Evolutionary conservation across 805 yeast genomes (phyloP).

Genomic region (Pichia thaimueangensis): DNA sequence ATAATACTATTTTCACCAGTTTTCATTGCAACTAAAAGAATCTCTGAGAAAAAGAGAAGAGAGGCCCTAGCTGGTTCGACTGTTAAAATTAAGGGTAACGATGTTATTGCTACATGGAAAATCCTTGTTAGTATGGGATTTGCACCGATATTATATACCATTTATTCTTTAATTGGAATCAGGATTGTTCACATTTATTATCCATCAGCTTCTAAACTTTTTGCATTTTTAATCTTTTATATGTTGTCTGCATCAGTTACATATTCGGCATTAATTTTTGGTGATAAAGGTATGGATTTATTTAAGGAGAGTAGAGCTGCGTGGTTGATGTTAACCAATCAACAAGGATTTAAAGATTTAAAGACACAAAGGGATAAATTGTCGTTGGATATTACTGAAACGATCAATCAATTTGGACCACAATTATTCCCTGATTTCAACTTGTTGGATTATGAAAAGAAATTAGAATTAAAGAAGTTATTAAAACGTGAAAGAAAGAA

Average conservation of each 20-base stretch:
- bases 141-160: slow-evolving; percentile 78
- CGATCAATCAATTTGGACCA: slow-evolving; percentile 78
- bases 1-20: slow-evolving; percentile 81
- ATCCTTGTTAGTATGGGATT: slow-evolving; percentile 80
- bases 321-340: slow-evolving; percentile 55
- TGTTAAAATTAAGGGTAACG: slow-evolving; percentile 87
- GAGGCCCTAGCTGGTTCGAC: slow-evolving; percentile 80
- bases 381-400: slow-evolving; percentile 67
- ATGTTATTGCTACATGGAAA: slow-evolving; percentile 97
- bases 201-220: slow-evolving; percentile 18
- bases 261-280: slow-evolving; percentile 84
- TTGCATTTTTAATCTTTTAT: slow-evolving; percentile 43
- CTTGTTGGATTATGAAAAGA: slow-evolving; percentile 40
- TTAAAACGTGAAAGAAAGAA: slow-evolving; percentile 23
- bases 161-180: slow-evolving; percentile 65
- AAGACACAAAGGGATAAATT: slow-evolving; percentile 56
- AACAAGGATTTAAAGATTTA: slow-evolving; percentile 50
- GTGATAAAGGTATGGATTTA: slow-evolving; percentile 90
- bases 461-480: slow-evolving; percentile 29
- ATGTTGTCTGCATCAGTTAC: slow-evolving; percentile 67
- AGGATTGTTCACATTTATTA: slow-evolving; percentile 26
- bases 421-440: slow-evolving; percentile 82
- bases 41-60: slow-evolving; percentile 65
- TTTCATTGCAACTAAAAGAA: slow-evolving; percentile 66
- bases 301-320: slow-evolving; percentile 79